Evolutionary conservation across 441 rosid genomes (phyloP).

Genomic region (Aquilaria agallochum): DNA sequence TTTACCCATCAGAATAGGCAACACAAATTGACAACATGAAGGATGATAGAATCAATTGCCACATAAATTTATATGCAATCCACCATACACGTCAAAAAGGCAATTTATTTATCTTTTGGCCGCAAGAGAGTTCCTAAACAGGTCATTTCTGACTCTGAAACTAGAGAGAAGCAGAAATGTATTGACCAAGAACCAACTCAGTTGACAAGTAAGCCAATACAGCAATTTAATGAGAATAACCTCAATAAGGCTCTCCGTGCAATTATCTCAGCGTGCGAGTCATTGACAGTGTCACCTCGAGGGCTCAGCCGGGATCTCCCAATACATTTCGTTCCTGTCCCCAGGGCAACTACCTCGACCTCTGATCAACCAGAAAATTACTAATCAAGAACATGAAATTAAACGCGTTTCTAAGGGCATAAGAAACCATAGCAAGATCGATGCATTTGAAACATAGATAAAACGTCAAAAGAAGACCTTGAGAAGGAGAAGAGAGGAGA

Average conservation of each 20-base stretch:
- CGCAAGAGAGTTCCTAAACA: not conserved
- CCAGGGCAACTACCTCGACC: slow-evolving; percentile 64
- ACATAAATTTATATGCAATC: not conserved
- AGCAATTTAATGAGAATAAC: slow-evolving; percentile 18
- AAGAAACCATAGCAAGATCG: no score
- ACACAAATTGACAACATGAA: not conserved
- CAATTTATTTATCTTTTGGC: not conserved
- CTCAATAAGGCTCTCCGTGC: slow-evolving; percentile 82
- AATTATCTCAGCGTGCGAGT: slow-evolving; percentile 87
- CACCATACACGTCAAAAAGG: not conserved
- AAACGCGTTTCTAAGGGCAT: no score
- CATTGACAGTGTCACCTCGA: slow-evolving; percentile 79
- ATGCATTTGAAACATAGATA: not conserved
- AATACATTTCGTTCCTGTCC: slow-evolving; percentile 89
- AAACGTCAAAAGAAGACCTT: slow-evolving; percentile 32
- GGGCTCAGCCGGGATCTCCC: slow-evolving; percentile 57
- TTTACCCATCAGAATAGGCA: not conserved
- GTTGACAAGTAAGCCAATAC: not conserved
- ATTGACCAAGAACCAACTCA: not conserved
- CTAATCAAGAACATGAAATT: no score
- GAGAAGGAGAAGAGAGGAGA: slow-evolving; percentile 75
- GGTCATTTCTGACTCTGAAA: no score
- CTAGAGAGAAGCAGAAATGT: no score
- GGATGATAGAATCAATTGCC: not conserved
- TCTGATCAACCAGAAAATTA: slow-evolving; percentile 26